Base-by-base conservation (phyloP, 2,329 filamentous ascomycete genomes). In the Hypoxylon sp. region DNA sequence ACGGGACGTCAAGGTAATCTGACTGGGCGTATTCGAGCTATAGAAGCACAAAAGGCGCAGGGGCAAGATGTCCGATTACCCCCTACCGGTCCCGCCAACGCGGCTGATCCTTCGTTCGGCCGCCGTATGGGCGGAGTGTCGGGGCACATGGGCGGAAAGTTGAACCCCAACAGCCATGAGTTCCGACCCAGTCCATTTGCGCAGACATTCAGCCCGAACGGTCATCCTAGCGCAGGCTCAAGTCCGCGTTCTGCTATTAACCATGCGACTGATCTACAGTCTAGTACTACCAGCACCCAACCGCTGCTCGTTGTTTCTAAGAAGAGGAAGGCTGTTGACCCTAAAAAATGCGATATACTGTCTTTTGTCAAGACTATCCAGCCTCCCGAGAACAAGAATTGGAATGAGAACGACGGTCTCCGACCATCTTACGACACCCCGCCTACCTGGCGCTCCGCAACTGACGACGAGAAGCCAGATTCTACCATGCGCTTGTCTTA, bases 111-210 rank as follows among this genome's bases (percentile, higher is more conserved):
- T 14, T 73, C 83, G 68, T 84, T 87, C 80, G 79, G 83, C 73
- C 81, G 85, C 72, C 81, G 88, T 46, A 79, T 84, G 46, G 85
- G 83, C 65, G 82, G 80, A 50, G 77, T 84, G n/a, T 80, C 82
- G 11, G 79, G 79, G 44, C 85, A 85, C 53, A 80, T 86, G 72
- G 80, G 81, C 3, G 82, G 81, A 46, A 88, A 88, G 76, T 75
- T 90, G 71, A 90, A 90, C 67, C 88, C 88, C 5, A 89, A 87
- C 72, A 89, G 84, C 70, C 83, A 87, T 74, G 93, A 97, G 73
- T 98, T 97, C 80, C 89, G 91, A 69, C 96, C 95, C 16, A 96
- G 91, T 72, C 89, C 92, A 3, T 91, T 91, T 66, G 93, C 94
- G 0, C 86, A 87, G 45, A 84, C 90, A 1, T 98, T 99, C 79